phyloP scores from a whole-genome alignment of 2,329 filamentous ascomycete species.

The Nemania sp. region DNA sequence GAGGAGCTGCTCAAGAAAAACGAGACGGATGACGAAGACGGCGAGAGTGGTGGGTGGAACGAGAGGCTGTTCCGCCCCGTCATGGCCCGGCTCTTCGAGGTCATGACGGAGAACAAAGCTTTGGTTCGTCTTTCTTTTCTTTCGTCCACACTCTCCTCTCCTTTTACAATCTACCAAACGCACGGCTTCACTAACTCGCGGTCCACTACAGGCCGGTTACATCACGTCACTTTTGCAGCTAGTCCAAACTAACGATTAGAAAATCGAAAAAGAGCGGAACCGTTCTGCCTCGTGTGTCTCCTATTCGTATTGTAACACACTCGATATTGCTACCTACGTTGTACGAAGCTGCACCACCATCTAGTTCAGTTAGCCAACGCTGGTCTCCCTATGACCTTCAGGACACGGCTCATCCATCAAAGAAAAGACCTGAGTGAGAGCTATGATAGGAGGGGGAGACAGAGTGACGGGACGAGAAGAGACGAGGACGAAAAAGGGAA shows the following conservation, averaged over 20 bases:
- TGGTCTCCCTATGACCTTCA: no score
- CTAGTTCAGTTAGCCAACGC: no score
- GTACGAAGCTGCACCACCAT: no score
- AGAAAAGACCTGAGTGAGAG: no score
- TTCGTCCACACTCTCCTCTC: neutral
- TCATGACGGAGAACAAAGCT: slow-evolving; percentile 70
- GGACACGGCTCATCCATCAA: no score
- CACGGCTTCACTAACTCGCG: slow-evolving; percentile 7
- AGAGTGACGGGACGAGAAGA: no score
- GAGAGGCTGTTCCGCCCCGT: slow-evolving; percentile 70
- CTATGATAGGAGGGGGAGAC: no score
- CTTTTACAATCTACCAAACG: neutral
- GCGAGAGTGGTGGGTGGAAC: slow-evolving; percentile 64
- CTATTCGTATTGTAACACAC: no score
- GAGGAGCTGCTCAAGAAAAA: slow-evolving; percentile 57
- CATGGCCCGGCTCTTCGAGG: slow-evolving; percentile 67
- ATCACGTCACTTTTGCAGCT: slow-evolving; percentile 34
- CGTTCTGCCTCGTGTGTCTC: no score
- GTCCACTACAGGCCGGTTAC: slow-evolving; percentile 23
- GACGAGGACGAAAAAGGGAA: no score
- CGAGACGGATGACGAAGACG: slow-evolving; percentile 50
- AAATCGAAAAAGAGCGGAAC: no score
- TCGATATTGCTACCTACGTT: no score
- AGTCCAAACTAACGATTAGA: slow-evolving; percentile 29
- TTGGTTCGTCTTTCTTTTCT: slow-evolving; percentile 50